These are phyloP conservation scores for Peronospora destructor DNA, from an alignment of 352 stramenopile genomes.

Conservation along the genomic window DNA sequence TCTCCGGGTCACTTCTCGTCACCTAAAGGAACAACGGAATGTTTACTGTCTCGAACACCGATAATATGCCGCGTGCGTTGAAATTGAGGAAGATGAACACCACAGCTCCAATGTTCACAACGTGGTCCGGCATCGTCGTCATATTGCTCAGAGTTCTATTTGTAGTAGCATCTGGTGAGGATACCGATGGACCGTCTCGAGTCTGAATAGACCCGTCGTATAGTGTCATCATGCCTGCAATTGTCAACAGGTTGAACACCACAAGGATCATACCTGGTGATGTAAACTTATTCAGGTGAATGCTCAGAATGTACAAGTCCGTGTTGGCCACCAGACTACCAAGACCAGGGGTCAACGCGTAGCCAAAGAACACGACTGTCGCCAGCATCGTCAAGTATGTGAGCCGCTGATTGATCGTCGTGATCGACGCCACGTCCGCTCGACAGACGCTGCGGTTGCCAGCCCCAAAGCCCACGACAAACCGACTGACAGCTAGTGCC, in stretches of 20 bases:
- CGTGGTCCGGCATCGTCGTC: constrained; percentile 48
- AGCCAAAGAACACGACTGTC: constrained; percentile 71
- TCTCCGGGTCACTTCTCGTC: constrained; percentile 50
- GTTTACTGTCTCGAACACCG: constrained; percentile 80
- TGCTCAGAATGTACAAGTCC: constrained; percentile 45
- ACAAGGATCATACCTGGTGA: constrained; percentile 57
- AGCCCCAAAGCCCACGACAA: constrained; percentile 72
- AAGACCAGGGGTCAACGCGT: constrained; percentile 63
- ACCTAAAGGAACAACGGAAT: constrained; percentile 70
- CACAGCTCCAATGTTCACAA: constrained; percentile 63
- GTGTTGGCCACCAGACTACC: constrained; percentile 57
- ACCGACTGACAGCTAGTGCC: constrained; percentile 51
- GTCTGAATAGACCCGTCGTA: too few relatives aligned
- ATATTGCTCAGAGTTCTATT: constrained; percentile 46
- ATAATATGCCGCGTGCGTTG: constrained; percentile 66
- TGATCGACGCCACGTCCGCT: constrained; percentile 65
- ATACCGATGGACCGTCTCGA: constrained; percentile 42
- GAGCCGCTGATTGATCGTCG: constrained; percentile 62
- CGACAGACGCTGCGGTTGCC: constrained; percentile 75
- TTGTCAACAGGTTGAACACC: constrained; percentile 54
- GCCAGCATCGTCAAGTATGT: constrained; percentile 65
- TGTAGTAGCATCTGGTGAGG: constrained; percentile 23
- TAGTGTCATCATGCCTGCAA: constrained; percentile 50
- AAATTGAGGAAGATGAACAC: constrained; percentile 84
- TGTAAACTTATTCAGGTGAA: constrained; percentile 78